Conservation (phyloP, 805 yeast species). For the Teunomyces atbi region DNA sequence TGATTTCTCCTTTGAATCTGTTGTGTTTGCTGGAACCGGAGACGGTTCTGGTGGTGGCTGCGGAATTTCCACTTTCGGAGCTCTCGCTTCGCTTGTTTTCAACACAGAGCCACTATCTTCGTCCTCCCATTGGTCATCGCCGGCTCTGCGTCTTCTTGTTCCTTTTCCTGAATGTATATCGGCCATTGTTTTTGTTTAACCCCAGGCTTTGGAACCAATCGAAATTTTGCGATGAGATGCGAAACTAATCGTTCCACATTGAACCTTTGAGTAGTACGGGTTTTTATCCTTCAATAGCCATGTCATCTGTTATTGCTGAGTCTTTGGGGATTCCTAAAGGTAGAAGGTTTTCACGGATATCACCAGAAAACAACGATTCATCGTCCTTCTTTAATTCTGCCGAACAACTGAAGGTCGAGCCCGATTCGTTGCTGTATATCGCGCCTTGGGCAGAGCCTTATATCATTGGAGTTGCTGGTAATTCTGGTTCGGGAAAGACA, state of each 20-base stretch:
- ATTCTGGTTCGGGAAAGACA: slow-evolving; percentile 84
- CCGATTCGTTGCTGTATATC: slow-evolving; percentile 18
- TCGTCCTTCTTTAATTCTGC: slow-evolving; percentile 23
- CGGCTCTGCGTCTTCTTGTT: slow-evolving; percentile 7
- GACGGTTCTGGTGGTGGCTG: neutral
- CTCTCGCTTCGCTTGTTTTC: neutral
- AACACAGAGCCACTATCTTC: neutral
- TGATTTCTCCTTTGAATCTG: slow-evolving; percentile 11
- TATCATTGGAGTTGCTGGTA: slow-evolving; percentile 50
- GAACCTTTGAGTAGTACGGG: no score
- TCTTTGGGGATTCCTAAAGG: slow-evolving; percentile 8
- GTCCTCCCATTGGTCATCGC: slow-evolving; percentile 8
- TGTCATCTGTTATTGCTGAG: slow-evolving; percentile 1
- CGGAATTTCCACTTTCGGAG: neutral
- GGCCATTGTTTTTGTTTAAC: neutral
- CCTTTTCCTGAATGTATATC: slow-evolving; percentile 8
- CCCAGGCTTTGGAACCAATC: neutral
- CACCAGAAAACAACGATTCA: slow-evolving; percentile 22
- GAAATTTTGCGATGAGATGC: slow-evolving; percentile 4
- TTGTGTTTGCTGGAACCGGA: neutral
- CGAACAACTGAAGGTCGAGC: neutral
- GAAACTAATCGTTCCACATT: neutral
- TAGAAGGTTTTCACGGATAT: slow-evolving; percentile 21
- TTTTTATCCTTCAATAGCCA: neutral
- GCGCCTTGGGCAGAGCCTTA: slow-evolving; percentile 46